A percentile compares a stretch with the other conserved stretches of the same genome.
Conservation (phyloP, 2,329 filamentous ascomycete genomes). For the Tolypocladium nubicola region DNA sequence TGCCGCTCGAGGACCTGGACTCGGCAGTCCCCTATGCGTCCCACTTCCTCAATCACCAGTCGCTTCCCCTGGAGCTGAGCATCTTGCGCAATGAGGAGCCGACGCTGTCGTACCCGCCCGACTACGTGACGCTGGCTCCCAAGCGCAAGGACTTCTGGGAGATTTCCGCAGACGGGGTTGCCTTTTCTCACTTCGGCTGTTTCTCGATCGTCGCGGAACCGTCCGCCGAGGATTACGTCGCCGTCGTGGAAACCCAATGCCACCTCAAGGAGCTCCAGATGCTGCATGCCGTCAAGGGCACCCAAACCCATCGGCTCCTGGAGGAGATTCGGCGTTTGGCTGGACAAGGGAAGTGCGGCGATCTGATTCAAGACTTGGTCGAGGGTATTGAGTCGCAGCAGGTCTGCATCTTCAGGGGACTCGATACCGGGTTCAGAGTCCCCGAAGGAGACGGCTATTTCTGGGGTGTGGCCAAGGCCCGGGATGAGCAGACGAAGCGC, state of each 20-base stretch:
- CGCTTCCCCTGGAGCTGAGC: constrained; percentile 8
- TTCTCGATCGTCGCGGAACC: constrained; percentile 18
- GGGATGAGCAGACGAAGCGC: constrained; percentile 4
- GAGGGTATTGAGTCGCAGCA: constrained; percentile 14
- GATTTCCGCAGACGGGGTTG: constrained; percentile 13
- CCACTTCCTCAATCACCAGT: not conserved
- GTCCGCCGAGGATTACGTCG: constrained; percentile 15
- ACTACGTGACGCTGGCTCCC: constrained; percentile 13
- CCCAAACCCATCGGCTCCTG: constrained; percentile 15
- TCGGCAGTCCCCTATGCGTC: not conserved
- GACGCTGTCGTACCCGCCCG: constrained; percentile 8
- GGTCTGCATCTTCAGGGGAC: constrained; percentile 19
- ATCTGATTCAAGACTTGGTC: constrained; percentile 15
- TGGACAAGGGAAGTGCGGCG: constrained; percentile 6
- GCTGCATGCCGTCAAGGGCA: constrained; percentile 17
- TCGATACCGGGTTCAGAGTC: constrained; percentile 23
- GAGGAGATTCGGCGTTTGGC: constrained; percentile 11
- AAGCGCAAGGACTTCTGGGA: constrained; percentile 19
- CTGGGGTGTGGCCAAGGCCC: constrained; percentile 19
- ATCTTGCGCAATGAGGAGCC: constrained; percentile 8
- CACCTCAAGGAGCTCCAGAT: constrained; percentile 20
- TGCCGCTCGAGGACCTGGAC: not conserved
- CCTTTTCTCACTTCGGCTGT: constrained; percentile 17
- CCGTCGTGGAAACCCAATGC: constrained; percentile 18
- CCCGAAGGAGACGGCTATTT: constrained; percentile 18